Conservation (phyloP, 169 alveolate genomes). For the Plasmodium falciparum region DNA sequence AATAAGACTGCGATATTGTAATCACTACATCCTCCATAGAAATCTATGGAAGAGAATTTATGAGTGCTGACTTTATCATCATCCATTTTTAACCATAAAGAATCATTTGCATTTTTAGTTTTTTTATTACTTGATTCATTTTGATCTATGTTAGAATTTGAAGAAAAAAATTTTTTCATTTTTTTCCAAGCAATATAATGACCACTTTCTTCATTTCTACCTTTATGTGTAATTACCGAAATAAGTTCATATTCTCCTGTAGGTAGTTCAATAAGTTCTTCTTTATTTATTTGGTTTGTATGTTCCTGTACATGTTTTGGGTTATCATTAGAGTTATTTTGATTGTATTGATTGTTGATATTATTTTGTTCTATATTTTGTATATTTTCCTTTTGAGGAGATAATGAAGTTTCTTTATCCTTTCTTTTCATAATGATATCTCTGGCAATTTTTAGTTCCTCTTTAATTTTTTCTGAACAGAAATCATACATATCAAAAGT, state of each 20-base stretch:
- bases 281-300: constrained; percentile 48
- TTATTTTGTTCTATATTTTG: background rate
- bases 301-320: background rate
- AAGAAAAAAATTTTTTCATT: constrained; percentile 28
- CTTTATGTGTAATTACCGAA: constrained; percentile 97
- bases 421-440: constrained; percentile 85
- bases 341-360: background rate
- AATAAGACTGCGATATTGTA: constrained; percentile 91
- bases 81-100: constrained; percentile 90
- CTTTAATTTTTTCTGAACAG: constrained; percentile 93
- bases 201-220: constrained; percentile 98
- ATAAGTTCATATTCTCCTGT: constrained; percentile 95
- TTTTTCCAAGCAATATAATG: constrained; percentile 97
- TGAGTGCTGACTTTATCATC: constrained; percentile 90
- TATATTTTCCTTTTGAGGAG: constrained; percentile 2
- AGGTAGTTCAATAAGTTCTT: constrained; percentile 20
- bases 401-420: constrained; percentile 29
- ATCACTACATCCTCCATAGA: constrained; percentile 93
- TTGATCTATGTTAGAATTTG: constrained; percentile 10
- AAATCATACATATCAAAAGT: constrained; percentile 92
- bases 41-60: constrained; percentile 88
- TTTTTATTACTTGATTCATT: constrained; percentile 28
- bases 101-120: constrained; percentile 68
- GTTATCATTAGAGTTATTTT: too few relatives aligned
- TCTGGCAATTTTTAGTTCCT: constrained; percentile 86